Percentiles rank a stretch among this genome's conserved stretches.
phyloP scores from a whole-genome alignment of 331 rosid species.

The Quercus phellos region DNA sequence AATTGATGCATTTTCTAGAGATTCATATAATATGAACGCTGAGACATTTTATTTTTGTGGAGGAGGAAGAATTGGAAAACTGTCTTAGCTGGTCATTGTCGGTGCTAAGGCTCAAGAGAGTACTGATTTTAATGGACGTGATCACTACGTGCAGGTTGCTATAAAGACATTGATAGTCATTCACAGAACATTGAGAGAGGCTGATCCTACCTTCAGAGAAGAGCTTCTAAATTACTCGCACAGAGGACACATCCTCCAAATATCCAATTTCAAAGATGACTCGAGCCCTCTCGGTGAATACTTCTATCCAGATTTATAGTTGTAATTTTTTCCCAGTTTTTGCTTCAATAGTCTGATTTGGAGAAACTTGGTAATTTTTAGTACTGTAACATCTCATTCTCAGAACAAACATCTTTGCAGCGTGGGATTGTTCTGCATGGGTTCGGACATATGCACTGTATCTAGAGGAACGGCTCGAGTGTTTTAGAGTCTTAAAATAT shows the following conservation, averaged over 20 bases:
- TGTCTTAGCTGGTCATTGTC: background rate
- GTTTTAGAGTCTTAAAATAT: slow-evolving; percentile 53
- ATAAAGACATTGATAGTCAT: slow-evolving; percentile 83
- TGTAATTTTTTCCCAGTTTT: background rate
- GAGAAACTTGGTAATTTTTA: background rate
- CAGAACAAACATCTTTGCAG: slow-evolving; percentile 42
- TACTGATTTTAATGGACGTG: background rate
- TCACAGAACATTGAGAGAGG: slow-evolving; percentile 92
- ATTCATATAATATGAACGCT: background rate
- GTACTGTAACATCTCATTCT: slow-evolving; percentile 23
- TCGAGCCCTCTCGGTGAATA: slow-evolving; percentile 75
- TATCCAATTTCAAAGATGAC: slow-evolving; percentile 83
- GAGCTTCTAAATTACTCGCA: slow-evolving; percentile 64
- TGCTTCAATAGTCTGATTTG: background rate
- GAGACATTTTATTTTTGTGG: background rate
- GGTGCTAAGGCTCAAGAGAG: background rate
- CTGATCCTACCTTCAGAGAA: slow-evolving; percentile 84
- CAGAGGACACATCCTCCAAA: slow-evolving; percentile 63
- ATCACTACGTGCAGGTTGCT: slow-evolving; percentile 60
- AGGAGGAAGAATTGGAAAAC: background rate
- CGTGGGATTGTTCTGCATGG: slow-evolving; percentile 92
- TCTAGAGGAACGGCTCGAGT: slow-evolving; percentile 76
- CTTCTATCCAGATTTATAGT: background rate
- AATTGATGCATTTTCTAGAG: background rate
- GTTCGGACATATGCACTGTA: slow-evolving; percentile 64